phyloP scores from a whole-genome alignment of 257 asterid species.

The Solanum microdontum region DNA sequence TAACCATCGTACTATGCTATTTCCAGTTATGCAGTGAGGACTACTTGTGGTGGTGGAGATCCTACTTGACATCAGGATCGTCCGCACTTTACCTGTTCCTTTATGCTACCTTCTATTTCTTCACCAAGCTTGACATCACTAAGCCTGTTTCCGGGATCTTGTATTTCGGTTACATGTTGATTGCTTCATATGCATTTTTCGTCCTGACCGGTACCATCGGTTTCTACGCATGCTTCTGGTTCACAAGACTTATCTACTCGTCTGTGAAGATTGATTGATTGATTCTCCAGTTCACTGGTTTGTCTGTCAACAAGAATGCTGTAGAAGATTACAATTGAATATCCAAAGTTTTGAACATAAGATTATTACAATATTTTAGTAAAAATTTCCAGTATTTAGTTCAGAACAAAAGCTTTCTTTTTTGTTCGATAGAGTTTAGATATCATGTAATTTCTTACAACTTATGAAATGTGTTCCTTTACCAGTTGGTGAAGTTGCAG shows the following conservation, averaged over 20 bases:
- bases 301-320: not conserved
- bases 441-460: not conserved
- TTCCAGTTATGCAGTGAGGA: conserved; percentile 81
- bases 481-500: not conserved
- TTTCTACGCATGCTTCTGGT: conserved; percentile 66
- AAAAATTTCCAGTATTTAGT: not conserved
- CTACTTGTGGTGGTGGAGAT: conserved; percentile 84
- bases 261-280: conserved; percentile 75
- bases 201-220: conserved; percentile 72
- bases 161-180: conserved; percentile 72
- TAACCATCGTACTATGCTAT: conserved; percentile 62
- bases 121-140: conserved; percentile 69
- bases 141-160: conserved; percentile 63
- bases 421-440: not conserved
- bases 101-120: conserved; percentile 70
- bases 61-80: conserved; percentile 60
- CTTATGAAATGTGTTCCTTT: not conserved
- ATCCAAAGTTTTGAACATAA: not conserved
- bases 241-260: conserved; percentile 74
- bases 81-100: conserved; percentile 67
- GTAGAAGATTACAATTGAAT: not conserved
- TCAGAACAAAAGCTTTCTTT: not conserved
- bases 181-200: conserved; percentile 61
- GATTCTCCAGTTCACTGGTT: not conserved
- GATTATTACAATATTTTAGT: not conserved